Percentiles rank a stretch among this genome's conserved stretches.
Conservation (phyloP, 768 basidiomycete genomes). For the Cystobasidium onofrii region DNA sequence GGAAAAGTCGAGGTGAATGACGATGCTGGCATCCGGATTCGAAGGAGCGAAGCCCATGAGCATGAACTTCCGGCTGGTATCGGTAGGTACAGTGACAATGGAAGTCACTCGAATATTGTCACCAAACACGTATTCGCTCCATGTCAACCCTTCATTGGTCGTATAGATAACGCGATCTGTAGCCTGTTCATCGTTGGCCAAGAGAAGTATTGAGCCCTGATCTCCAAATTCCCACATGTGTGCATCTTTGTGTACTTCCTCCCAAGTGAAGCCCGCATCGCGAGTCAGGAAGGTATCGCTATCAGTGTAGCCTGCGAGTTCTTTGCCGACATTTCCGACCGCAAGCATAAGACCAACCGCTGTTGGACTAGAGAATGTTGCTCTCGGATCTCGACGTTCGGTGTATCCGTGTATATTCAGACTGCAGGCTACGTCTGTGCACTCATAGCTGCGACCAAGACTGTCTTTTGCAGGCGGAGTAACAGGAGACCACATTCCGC, state of each 20-base stretch:
- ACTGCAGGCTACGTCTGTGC: conserved; percentile 62
- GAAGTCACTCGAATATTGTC: conserved; percentile 64
- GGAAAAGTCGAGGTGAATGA: conserved; percentile 82
- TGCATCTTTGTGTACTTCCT: conserved; percentile 96
- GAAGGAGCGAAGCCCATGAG: conserved; percentile 61
- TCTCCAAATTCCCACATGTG: conserved; percentile 98
- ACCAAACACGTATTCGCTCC: conserved; percentile 79
- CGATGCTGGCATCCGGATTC: conserved; percentile 51
- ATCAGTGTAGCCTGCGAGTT: conserved; percentile 68
- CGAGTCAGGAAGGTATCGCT: conserved; percentile 93
- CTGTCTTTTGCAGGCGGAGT: conserved; percentile 69
- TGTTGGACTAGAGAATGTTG: conserved; percentile 87
- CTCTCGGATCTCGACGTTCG: conserved; percentile 76
- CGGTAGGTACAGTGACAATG: conserved; percentile 79
- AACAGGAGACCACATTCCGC: conserved; percentile 78
- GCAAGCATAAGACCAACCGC: conserved; percentile 89
- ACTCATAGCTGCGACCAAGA: conserved; percentile 62
- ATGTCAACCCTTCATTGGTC: conserved; percentile 75
- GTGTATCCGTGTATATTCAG: conserved; percentile 95
- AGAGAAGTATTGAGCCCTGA: conserved; percentile 83
- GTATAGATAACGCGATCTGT: conserved; percentile 83
- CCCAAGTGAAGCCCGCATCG: conserved; percentile 94
- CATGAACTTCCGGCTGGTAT: conserved; percentile 86
- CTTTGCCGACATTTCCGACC: conserved; percentile 88
- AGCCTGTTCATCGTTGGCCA: conserved; percentile 90